phyloP scores from a whole-genome alignment of 163 green algal species.

The Chlamydomonas reinhardtii region DNA sequence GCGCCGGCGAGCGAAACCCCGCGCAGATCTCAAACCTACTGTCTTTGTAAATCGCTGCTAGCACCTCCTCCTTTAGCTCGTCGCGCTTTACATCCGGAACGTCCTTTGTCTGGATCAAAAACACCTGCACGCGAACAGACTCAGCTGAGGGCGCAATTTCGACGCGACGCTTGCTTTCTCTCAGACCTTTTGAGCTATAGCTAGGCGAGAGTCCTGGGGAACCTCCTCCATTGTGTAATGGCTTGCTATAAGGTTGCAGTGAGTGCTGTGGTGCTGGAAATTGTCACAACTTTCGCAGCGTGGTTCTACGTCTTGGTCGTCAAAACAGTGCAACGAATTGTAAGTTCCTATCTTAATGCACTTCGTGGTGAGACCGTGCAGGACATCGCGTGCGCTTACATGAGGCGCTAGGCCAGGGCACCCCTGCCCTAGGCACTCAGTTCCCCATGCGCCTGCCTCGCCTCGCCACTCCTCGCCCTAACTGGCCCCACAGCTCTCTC shows the following conservation, averaged over 20 bases:
- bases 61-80: constrained; percentile 80
- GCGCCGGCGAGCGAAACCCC: neutral
- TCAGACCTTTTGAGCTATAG: constrained; percentile 77
- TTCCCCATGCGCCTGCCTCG: too few relatives aligned
- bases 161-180: neutral
- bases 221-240: constrained; percentile 20
- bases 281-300: too few relatives aligned
- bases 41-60: constrained; percentile 77
- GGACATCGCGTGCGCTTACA: too few relatives aligned
- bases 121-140: constrained; percentile 69
- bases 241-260: neutral
- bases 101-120: constrained; percentile 73
- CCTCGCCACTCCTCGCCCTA: too few relatives aligned
- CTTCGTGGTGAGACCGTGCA: too few relatives aligned
- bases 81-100: constrained; percentile 70
- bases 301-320: too few relatives aligned
- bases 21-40: constrained; percentile 63
- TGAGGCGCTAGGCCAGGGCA: too few relatives aligned
- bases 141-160: neutral
- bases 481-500: too few relatives aligned
- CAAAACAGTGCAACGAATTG: too few relatives aligned
- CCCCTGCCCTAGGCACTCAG: too few relatives aligned
- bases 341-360: too few relatives aligned
- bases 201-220: constrained; percentile 72
- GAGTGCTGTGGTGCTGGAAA: too few relatives aligned